Conservation (phyloP, 1,139 yeast genomes). For the Pichia inconspicua region DNA sequence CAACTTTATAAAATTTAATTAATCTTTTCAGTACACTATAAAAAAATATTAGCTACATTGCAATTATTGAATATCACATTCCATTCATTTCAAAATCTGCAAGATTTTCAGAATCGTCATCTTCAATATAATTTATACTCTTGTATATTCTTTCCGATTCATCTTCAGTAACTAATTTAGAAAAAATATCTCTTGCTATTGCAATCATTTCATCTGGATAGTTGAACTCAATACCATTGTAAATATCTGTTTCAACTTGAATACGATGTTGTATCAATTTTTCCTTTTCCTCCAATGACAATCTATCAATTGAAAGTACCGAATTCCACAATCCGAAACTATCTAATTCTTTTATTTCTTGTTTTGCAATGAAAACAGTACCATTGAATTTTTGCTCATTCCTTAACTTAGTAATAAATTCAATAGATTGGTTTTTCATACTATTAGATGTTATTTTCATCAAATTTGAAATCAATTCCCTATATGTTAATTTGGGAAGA, state of each 20-base stretch:
- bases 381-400: slow-evolving; percentile 12
- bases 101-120: slow-evolving; percentile 16
- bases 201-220: slow-evolving; percentile 61
- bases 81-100: slow-evolving; percentile 7
- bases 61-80: not conserved
- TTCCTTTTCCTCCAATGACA: slow-evolving; percentile 1
- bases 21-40: slow-evolving; percentile 1
- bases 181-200: slow-evolving; percentile 63
- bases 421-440: slow-evolving; percentile 20
- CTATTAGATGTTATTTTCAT: slow-evolving; percentile 25
- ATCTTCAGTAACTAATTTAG: slow-evolving; percentile 61
- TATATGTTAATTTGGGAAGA: slow-evolving; percentile 18
- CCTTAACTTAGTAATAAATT: slow-evolving; percentile 19
- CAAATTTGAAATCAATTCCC: slow-evolving; percentile 25
- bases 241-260: slow-evolving; percentile 21
- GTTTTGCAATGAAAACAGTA: slow-evolving; percentile 17
- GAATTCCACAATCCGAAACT: slow-evolving; percentile 13
- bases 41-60: slow-evolving; percentile 4
- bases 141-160: slow-evolving; percentile 71
- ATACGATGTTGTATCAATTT: slow-evolving; percentile 27
- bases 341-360: slow-evolving; percentile 19
- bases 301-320: slow-evolving; percentile 3
- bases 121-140: slow-evolving; percentile 44
- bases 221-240: slow-evolving; percentile 55
- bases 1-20: slow-evolving; percentile 2